These are phyloP conservation scores for Xylaria hypoxylon DNA, from an alignment of 2,329 filamentous ascomycete genomes.

Conservation along the genomic window DNA sequence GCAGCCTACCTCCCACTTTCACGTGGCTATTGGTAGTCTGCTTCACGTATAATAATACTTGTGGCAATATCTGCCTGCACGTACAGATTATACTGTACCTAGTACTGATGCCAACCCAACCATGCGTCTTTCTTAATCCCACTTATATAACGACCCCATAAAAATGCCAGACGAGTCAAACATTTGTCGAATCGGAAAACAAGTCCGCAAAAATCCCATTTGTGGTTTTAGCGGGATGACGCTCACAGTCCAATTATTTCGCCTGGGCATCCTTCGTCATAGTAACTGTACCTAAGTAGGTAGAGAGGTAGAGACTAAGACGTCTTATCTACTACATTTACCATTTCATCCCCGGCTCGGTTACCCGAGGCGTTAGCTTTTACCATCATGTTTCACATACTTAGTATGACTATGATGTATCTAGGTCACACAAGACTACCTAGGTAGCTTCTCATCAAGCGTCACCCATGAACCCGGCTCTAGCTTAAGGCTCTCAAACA, in stretches of 20 bases:
- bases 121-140: too few species aligned
- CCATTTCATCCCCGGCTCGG: neutral
- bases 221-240: slow-evolving; percentile 6
- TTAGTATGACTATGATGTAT: too few species aligned
- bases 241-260: neutral
- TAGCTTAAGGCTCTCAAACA: neutral
- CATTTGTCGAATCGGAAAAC: slow-evolving; percentile 1
- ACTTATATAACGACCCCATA: neutral
- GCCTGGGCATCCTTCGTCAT: slow-evolving; percentile 3
- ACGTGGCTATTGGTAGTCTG: too few species aligned
- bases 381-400: slow-evolving; percentile 5
- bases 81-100: too few species aligned
- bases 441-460: too few species aligned
- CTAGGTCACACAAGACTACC: too few species aligned
- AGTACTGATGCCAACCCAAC: too few species aligned
- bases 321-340: neutral
- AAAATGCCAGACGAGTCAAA: slow-evolving; percentile 2
- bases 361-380: neutral
- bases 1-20: too few species aligned
- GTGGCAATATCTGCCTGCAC: too few species aligned
- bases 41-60: too few species aligned
- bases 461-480: neutral
- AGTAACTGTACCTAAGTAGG: too few species aligned
- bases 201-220: slow-evolving; percentile 5
- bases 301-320: neutral